Conservation (phyloP, 192 early-diverging fungal genomes). For the Gigaspora rosea region DNA sequence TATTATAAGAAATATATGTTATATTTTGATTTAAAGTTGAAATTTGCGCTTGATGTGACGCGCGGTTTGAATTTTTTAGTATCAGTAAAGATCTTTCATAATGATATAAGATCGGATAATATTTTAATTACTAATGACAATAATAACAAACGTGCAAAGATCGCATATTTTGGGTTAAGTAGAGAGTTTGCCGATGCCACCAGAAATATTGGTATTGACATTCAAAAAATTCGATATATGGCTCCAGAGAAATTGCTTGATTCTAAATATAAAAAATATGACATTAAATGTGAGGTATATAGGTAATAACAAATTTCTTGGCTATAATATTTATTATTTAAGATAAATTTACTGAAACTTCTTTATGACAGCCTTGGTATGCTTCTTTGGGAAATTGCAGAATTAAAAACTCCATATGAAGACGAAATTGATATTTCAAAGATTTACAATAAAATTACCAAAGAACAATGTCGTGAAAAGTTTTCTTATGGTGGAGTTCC, state of each 20-base stretch:
- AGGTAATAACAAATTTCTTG: not conserved
- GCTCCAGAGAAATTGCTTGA: slow-evolving; percentile 16
- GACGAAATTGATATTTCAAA: not conserved
- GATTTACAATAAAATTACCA: not conserved
- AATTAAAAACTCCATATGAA: slow-evolving; percentile 17
- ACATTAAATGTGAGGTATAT: slow-evolving; percentile 21
- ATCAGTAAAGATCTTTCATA: slow-evolving; percentile 15
- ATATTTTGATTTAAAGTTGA: slow-evolving; percentile 30
- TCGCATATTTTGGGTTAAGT: slow-evolving; percentile 43
- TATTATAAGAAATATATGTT: slow-evolving; percentile 36
- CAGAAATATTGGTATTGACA: not conserved
- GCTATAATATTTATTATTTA: too few relatives aligned
- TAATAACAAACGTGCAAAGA: slow-evolving; percentile 11
- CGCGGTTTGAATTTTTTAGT: slow-evolving; percentile 41
- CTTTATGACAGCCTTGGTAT: slow-evolving; percentile 8
- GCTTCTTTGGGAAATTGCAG: slow-evolving; percentile 22
- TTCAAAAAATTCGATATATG: slow-evolving; percentile 7
- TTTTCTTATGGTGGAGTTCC: not conserved
- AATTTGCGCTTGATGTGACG: slow-evolving; percentile 39
- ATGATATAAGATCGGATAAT: slow-evolving; percentile 35
- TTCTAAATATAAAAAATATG: not conserved
- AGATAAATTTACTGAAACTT: too few relatives aligned
- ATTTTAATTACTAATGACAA: slow-evolving; percentile 8
- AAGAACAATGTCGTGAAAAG: not conserved
- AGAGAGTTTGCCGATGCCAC: not conserved